Evolutionary conservation across 768 basidiomycete species (phyloP).

Genomic region (Megacollybia marginata): DNA sequence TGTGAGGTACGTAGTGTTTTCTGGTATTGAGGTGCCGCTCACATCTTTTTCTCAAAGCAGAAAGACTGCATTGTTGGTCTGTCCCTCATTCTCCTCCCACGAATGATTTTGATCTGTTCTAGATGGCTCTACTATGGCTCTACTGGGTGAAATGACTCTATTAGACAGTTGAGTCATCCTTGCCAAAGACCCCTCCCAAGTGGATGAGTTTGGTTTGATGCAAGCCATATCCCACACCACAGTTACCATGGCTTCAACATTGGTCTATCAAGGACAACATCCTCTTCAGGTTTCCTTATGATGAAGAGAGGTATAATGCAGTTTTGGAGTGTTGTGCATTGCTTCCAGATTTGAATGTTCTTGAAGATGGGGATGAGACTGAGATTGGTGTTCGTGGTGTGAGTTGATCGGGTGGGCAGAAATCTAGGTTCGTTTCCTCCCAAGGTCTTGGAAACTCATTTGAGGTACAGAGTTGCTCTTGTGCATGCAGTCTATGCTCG

Average conservation of each 20-base stretch:
- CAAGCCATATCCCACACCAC: constrained; percentile 68
- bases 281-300: constrained; percentile 65
- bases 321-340: constrained; percentile 86
- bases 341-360: constrained; percentile 66
- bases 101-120: neutral
- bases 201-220: constrained; percentile 55
- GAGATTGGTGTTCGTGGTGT: constrained; percentile 80
- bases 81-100: constrained; percentile 10
- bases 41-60: too few species aligned
- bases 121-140: constrained; percentile 71
- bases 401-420: constrained; percentile 76
- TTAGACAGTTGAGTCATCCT: constrained; percentile 48
- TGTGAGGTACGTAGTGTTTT: constrained; percentile 27
- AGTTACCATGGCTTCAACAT: constrained; percentile 64
- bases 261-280: constrained; percentile 78
- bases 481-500: constrained; percentile 76
- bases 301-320: constrained; percentile 64
- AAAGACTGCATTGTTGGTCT: constrained; percentile 70
- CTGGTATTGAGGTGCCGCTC: too few species aligned
- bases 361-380: constrained; percentile 83
- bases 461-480: constrained; percentile 55
- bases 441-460: neutral
- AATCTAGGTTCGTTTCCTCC: constrained; percentile 46
- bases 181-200: constrained; percentile 51
- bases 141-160: constrained; percentile 67